These are phyloP conservation scores for Diplocarpon mali DNA, from an alignment of 2,329 filamentous ascomycete genomes.

Conservation along the genomic window DNA sequence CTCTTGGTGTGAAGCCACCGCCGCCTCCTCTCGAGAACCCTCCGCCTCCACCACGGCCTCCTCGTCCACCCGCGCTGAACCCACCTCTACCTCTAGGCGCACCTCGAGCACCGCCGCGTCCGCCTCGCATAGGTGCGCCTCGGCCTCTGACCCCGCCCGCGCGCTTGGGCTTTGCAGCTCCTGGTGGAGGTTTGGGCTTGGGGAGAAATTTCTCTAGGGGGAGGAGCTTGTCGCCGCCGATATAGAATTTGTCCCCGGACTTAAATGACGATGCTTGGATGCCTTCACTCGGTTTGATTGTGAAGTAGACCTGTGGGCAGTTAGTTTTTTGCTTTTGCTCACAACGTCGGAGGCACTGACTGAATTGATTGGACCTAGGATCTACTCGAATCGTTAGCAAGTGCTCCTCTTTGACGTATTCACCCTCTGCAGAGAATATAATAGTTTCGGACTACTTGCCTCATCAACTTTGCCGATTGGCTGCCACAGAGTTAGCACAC, in stretches of 20 bases:
- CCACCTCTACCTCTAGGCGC: slow-evolving; percentile 43
- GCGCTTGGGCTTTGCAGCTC: slow-evolving; percentile 59
- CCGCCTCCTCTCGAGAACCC: slow-evolving; percentile 28
- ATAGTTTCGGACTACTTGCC: slow-evolving; percentile 12
- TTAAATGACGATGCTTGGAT: slow-evolving; percentile 95
- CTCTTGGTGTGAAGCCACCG: slow-evolving; percentile 25
- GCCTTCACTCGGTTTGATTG: slow-evolving; percentile 91
- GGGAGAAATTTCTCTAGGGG: slow-evolving; percentile 94
- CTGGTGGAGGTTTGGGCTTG: slow-evolving; percentile 68
- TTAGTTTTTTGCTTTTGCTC: not conserved
- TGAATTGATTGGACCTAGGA: slow-evolving; percentile 94
- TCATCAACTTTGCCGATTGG: slow-evolving; percentile 95
- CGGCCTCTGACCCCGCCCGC: slow-evolving; percentile 47
- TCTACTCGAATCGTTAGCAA: slow-evolving; percentile 24
- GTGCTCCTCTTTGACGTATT: not conserved
- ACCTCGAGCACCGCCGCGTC: slow-evolving; percentile 35
- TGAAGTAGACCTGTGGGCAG: slow-evolving; percentile 60
- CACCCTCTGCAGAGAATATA: not conserved
- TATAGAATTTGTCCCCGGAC: slow-evolving; percentile 93
- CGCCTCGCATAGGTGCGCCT: slow-evolving; percentile 33
- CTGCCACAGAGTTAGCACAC: slow-evolving; percentile 38
- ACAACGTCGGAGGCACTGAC: slow-evolving; percentile 24
- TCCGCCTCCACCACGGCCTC: slow-evolving; percentile 30
- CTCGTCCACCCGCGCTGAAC: slow-evolving; percentile 32
- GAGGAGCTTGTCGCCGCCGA: slow-evolving; percentile 85